Conservation (phyloP, 441 rosid species). For the Isatis lusitanica region DNA sequence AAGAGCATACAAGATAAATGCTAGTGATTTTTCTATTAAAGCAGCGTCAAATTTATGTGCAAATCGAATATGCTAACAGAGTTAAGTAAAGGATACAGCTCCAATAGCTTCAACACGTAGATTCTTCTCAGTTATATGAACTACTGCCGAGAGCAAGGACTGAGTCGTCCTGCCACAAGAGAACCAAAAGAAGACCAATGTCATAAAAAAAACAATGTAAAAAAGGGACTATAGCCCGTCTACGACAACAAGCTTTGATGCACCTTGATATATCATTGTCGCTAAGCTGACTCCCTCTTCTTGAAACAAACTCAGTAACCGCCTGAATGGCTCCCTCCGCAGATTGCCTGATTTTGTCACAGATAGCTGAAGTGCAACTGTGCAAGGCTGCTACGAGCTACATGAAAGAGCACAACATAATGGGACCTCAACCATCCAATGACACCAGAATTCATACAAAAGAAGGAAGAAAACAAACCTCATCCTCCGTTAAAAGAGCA, state of each 20-base stretch:
- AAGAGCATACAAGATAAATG: slow-evolving; percentile 27
- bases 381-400: slow-evolving; percentile 88
- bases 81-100: slow-evolving; percentile 73
- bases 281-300: slow-evolving; percentile 80
- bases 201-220: slow-evolving; percentile 11
- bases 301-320: slow-evolving; percentile 82
- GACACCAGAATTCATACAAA: slow-evolving; percentile 12
- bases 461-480: slow-evolving; percentile 53
- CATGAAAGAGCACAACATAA: slow-evolving; percentile 43
- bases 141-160: slow-evolving; percentile 87
- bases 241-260: slow-evolving; percentile 23
- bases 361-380: slow-evolving; percentile 77
- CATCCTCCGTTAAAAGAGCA: slow-evolving; percentile 71
- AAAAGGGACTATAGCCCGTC: background rate
- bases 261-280: slow-evolving; percentile 85
- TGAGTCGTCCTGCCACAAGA: slow-evolving; percentile 79
- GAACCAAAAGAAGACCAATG: slow-evolving; percentile 17
- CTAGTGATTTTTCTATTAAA: slow-evolving; percentile 8
- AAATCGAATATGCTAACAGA: slow-evolving; percentile 21
- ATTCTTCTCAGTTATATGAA: slow-evolving; percentile 89
- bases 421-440: slow-evolving; percentile 14
- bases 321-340: slow-evolving; percentile 99
- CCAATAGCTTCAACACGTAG: slow-evolving; percentile 91
- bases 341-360: slow-evolving; percentile 87
- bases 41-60: slow-evolving; percentile 21